Evolutionary conservation across 2,329 filamentous ascomycete genomes (phyloP), one percentile per base, ranked within the genome.

Genomic region (Leptoxyphium fumago): DNA sequence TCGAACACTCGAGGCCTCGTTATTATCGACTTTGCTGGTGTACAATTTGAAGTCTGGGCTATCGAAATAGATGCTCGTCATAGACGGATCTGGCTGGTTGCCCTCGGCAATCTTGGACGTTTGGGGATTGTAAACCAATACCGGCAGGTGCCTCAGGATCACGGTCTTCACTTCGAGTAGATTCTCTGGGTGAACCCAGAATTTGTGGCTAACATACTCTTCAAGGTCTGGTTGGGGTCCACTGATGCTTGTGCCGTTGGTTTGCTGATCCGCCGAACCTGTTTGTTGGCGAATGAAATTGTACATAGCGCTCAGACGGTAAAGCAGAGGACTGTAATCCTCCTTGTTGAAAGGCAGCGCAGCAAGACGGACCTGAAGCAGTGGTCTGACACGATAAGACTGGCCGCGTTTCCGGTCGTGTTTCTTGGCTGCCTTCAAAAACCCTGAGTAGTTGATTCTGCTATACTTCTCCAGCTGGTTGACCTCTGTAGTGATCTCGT

Each of bases 341-440:
- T 96, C 91, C 46, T 85, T 89, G 67, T 96, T 94, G 72, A 98
- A 94, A 10, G 89, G 87, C 48, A 88, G 73, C 51, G 86, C 78
- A n/a, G 84, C 78, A 56, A 98, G 68, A 55, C 84, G 83, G 55
- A 94, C 82, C 66, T 94, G 84, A 65, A 96, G 80, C 69, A 96
- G 80, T 26, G 91, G 88, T 18, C 86, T 79, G 53, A 96, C 83
- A 61, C 82, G 85, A 70, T 96, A 96, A 43, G 79, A 75, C 52
- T 79, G 74, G 45, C 88, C 88, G 52, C 89, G 77, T 68, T 89
- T 93, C 52, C 91, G 84, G 65, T 98, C 91, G 66, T 98, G 91
- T 69, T 98, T 98, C 78, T 98, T 98, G 45, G 87, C 87, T 40
- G 94, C 94, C 72, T 98, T 98, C 60, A 95, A 75, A 65, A 96